A percentile compares a stretch with the other conserved stretches of the same genome.
These are phyloP conservation scores for Stephania yunnanensis DNA, from an alignment of 164 flowering plant species.

Conservation along the genomic window DNA sequence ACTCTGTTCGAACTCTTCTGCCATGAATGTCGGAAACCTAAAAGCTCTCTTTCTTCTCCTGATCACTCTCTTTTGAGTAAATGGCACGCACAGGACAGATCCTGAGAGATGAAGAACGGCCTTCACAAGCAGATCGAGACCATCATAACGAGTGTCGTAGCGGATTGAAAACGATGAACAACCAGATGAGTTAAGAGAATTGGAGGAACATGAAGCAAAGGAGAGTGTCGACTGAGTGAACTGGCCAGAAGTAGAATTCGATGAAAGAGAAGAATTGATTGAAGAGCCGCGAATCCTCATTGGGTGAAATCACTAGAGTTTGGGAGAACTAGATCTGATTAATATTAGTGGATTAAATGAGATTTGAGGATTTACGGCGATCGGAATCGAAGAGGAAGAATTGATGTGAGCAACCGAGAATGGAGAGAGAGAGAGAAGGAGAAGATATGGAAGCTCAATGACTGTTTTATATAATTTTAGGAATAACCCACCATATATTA, in stretches of 20 bases:
- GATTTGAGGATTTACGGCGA: not conserved
- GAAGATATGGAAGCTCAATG: too few species aligned
- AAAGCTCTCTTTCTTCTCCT: conserved; percentile 31
- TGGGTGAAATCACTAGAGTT: conserved; percentile 1
- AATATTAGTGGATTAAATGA: not conserved
- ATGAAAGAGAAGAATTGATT: conserved; percentile 16
- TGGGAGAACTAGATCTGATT: not conserved
- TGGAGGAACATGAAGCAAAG: not conserved
- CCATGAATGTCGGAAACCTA: conserved; percentile 20
- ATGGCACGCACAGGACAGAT: conserved; percentile 37
- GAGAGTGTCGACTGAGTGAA: not conserved
- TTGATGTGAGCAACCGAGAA: too few species aligned
- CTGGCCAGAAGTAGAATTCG: conserved; percentile 6
- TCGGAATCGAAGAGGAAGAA: too few species aligned
- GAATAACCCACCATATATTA: too few species aligned
- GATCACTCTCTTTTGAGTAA: conserved; percentile 38
- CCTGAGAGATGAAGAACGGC: conserved; percentile 37
- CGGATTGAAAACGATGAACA: conserved; percentile 12
- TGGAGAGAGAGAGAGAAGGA: too few species aligned
- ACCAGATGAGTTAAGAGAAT: conserved; percentile 11
- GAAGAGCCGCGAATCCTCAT: conserved; percentile 26
- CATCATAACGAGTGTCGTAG: conserved; percentile 29
- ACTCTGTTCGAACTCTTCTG: conserved; percentile 1
- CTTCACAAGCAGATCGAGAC: conserved; percentile 47
- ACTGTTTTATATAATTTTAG: too few species aligned